Percentiles rank a stretch among this genome's conserved stretches.
Conservation (phyloP, 1,284 basidiomycete species). For the Malassezia dermatis region DNA sequence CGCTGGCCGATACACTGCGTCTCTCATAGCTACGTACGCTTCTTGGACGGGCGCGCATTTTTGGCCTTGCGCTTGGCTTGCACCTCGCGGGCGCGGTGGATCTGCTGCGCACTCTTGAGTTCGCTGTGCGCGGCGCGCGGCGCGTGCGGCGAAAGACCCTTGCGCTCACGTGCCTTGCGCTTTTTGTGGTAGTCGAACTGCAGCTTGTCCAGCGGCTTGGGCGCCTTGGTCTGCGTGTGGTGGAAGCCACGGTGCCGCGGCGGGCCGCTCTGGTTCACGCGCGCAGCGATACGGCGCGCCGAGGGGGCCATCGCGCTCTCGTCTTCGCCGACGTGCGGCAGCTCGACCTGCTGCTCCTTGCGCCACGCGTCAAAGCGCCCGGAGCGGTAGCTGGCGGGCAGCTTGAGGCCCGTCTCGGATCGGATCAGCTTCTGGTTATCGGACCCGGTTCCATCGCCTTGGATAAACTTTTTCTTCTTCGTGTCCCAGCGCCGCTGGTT, state of each 20-base stretch:
- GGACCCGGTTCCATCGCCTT: conserved; percentile 69
- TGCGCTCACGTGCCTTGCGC: conserved; percentile 25
- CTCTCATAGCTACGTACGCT: not conserved
- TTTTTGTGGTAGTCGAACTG: conserved; percentile 20
- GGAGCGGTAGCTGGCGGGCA: conserved; percentile 87
- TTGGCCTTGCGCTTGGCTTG: conserved; percentile 34
- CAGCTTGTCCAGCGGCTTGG: conserved; percentile 24
- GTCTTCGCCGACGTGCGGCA: conserved; percentile 72
- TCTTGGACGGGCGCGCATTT: conserved; percentile 34
- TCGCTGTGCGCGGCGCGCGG: conserved; percentile 22
- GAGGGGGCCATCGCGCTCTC: conserved; percentile 50
- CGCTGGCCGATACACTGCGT: not conserved
- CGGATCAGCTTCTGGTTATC: conserved; percentile 91
- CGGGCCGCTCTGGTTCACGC: conserved; percentile 7
- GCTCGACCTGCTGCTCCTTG: conserved; percentile 59
- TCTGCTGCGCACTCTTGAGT: conserved; percentile 31
- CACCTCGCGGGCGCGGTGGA: conserved; percentile 32
- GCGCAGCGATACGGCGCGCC: conserved; percentile 11
- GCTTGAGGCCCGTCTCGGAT: conserved; percentile 78
- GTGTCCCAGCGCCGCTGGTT: conserved; percentile 74
- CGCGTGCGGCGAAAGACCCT: conserved; percentile 18
- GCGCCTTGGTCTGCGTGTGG: conserved; percentile 28
- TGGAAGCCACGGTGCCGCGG: conserved; percentile 55
- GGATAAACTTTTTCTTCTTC: conserved; percentile 89
- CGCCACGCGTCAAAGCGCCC: conserved; percentile 95